Evolutionary conservation across 495 filamentous ascomycete genomes (phyloP), one percentile per base, ranked within the genome.

Genomic region (Aspergillus asperescens): DNA sequence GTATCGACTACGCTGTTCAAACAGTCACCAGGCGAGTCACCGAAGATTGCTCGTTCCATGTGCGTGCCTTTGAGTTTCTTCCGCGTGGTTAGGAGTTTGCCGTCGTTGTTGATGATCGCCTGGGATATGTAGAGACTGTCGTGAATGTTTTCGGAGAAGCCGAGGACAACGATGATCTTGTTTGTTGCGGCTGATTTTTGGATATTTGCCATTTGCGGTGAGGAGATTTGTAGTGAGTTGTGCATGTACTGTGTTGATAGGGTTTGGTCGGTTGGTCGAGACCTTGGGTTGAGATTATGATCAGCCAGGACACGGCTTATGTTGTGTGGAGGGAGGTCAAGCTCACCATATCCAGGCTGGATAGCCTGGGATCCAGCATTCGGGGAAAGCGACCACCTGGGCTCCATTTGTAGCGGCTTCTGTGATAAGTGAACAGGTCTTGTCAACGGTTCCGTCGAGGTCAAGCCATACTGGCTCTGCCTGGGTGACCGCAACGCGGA

Each of bases 61-160:
- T 84, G 81, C 20, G 81, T 84, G 0, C 79, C 69, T 61, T 86
- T 84, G 39, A 83, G 66, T 67, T 84, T 84, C 8, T 77, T 63
- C 0, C 81, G 71, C 13, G 63, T 59, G 25, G 71, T 63, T 5
- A 67, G 48, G 20, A 83, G 60, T 13, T 70, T 62, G 1, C 81
- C 81, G 16, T 71, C 62, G 0, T 65, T 37, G 0, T 57, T 65
- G 49, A 84, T 81, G 37, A 78, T 67, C 6, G 67, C 69, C 57
- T 86, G 81, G 0, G 80, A 62, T 43, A 83, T 83, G 59, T 83
- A 84, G 2, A 83, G 52, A 5, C 73, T 75, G 52, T 72, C 48
- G 12, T 68, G 57, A 27, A 59, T 63, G 16, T 69, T 64, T 50
- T 86, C 81, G 0, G 78, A 74, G 60, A 80, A 82, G 0, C 81